Base-by-base conservation (phyloP, 2,329 filamentous ascomycete species). In the Dissoconium aciculare region DNA sequence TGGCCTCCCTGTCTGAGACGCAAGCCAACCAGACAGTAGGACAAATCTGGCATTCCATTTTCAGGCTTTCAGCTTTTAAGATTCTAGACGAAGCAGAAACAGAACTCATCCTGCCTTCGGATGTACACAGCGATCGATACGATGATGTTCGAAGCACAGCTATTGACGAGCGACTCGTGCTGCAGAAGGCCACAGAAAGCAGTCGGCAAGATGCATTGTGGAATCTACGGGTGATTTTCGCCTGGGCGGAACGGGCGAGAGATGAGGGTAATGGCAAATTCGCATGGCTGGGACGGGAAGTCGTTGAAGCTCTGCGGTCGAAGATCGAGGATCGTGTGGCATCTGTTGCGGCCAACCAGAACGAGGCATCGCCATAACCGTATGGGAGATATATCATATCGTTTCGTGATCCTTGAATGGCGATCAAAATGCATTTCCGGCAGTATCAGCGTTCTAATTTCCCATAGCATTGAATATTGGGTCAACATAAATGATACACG, bases 41-140 rank as follows among this genome's bases (percentile, higher is more conserved):
- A 23, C 55, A 60, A 23, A 54, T 79, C 1, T 69, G 87, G 46
- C 72, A 78, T 38, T 87, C 81, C 78, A 50, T 93, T 1, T 82
- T 92, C 50, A 56, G 63, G 1, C 64, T 83, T 0, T 61, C 67
- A 0, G 40, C 66, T 35, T 48, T 78, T 26, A 34, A 42, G 12
- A 43, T 46, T n/a, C 31, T 69, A 63, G 51, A 79, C 60, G 51
- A 77, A 30, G 71, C 76, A 0, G 83, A 92, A 45, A 67, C 58
- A 1, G 54, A 57, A 3, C 48, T 61, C 4, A 47, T 63, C 0
- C 35, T 64, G 12, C 48, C 50, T 5, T 55, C 58, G 0, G 38
- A 51, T 1, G 39, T 38, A 11, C 34, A 44, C 15, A 67, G 62
- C 4, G 58, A 55, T 5, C 53, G 54, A 4, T 62, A 66, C 35